These are phyloP conservation scores for Medicago lupulina DNA, from an alignment of 306 rosid genomes.

Conservation along the genomic window DNA sequence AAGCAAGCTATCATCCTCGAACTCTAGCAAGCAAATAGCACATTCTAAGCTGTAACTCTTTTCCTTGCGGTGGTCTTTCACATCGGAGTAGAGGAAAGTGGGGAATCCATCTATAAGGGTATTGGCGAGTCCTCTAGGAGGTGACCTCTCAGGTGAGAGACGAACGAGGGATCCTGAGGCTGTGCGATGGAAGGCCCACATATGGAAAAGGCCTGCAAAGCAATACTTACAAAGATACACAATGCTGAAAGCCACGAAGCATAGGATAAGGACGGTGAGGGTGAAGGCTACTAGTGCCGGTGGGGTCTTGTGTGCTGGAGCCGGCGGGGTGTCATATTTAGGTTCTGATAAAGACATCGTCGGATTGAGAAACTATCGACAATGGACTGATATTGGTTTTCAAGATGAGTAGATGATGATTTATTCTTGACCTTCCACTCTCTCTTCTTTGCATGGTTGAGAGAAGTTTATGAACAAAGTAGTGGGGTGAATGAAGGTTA, in stretches of 20 bases:
- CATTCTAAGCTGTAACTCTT: constrained; percentile 57
- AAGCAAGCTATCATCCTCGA: constrained; percentile 62
- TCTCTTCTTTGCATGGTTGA: constrained; percentile 50
- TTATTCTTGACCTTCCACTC: constrained; percentile 44
- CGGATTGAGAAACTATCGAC: neutral
- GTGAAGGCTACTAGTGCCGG: constrained; percentile 54
- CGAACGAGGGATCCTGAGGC: constrained; percentile 42
- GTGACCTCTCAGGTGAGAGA: constrained; percentile 25
- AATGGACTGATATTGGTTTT: neutral
- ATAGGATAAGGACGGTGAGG: constrained; percentile 50
- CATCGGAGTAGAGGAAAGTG: constrained; percentile 54
- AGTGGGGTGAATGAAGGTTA: neutral
- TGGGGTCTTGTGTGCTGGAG: constrained; percentile 16
- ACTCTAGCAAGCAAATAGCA: constrained; percentile 72
- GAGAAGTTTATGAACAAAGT: constrained; percentile 13
- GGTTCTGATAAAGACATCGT: constrained; percentile 34
- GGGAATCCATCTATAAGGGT: constrained; percentile 58
- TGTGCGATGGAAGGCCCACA: constrained; percentile 47
- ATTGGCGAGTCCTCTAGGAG: constrained; percentile 57
- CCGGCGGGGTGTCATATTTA: neutral
- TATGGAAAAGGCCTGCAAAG: constrained; percentile 32
- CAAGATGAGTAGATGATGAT: constrained; percentile 38
- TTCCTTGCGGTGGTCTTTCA: constrained; percentile 59
- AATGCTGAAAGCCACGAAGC: constrained; percentile 55
- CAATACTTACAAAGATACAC: constrained; percentile 58